phyloP scores from a whole-genome alignment of 345 rosid genomes.

The Draba incana region DNA sequence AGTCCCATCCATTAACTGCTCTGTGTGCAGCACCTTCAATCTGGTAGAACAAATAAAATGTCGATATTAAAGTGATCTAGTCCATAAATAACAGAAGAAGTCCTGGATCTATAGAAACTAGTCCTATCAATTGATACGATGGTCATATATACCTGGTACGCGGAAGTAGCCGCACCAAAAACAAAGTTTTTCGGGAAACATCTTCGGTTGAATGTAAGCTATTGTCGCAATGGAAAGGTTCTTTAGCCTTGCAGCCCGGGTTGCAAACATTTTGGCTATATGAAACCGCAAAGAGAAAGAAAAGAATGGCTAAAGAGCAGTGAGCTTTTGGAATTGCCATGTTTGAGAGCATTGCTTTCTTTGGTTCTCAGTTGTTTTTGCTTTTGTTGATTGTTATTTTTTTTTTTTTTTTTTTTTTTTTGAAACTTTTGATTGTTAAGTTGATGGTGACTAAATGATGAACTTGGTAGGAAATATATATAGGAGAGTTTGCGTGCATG shows the following conservation, averaged over 20 bases:
- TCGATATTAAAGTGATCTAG: too few relatives aligned
- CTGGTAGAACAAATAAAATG: slow-evolving; percentile 1
- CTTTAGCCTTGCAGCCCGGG: slow-evolving; percentile 30
- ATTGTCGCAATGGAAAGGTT: slow-evolving; percentile 27
- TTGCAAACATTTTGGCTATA: slow-evolving; percentile 27
- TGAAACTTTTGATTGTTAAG: neutral
- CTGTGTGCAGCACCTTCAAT: slow-evolving; percentile 37
- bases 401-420: too few relatives aligned
- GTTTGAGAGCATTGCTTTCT: neutral
- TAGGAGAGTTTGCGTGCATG: slow-evolving; percentile 23
- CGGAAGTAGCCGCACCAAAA: slow-evolving; percentile 36
- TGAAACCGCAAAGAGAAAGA: slow-evolving; percentile 1
- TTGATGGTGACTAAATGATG: slow-evolving; percentile 2
- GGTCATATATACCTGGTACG: slow-evolving; percentile 19
- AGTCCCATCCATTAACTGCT: slow-evolving; percentile 32
- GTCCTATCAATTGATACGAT: too few relatives aligned
- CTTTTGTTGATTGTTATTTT: too few relatives aligned
- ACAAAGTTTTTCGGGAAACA: slow-evolving; percentile 16
- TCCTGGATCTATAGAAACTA: neutral
- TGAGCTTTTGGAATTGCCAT: slow-evolving; percentile 24
- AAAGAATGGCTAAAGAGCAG: slow-evolving; percentile 21
- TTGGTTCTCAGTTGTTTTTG: too few relatives aligned
- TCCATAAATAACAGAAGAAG: too few relatives aligned
- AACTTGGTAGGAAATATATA: slow-evolving; percentile 1
- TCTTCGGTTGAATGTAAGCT: slow-evolving; percentile 17